Base-by-base conservation (phyloP, 441 rosid genomes). In the Gossypium schwendimanii region DNA sequence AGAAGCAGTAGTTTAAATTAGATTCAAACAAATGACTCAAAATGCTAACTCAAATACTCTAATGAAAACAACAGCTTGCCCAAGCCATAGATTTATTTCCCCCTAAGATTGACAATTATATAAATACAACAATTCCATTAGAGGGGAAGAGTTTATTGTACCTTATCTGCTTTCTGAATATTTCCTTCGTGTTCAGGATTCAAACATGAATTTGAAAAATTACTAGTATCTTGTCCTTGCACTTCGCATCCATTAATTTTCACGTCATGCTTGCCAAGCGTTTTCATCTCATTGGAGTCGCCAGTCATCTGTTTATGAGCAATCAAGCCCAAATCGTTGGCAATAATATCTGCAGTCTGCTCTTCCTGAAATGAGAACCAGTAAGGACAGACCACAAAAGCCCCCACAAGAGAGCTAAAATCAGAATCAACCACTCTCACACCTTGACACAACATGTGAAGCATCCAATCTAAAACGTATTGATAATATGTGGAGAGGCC, bases 321-420 rank as follows among this genome's bases (percentile, higher is more conserved):
- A 58, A 55, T 63, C 18, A 17, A 53, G 76, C 57, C 64, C 17
- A 73, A 53, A 47, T 64, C 76, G 26, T 76, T 36, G 61, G 71
- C 44, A 45, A 58, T 28, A 61, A 28, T 26, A 74, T 68, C 73
- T 68, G 41, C 61, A 68, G 49, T 61, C 83, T 77, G 80, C 66
- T 69, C 75, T 66, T 67, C 63, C 66, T 62, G 74, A 60, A 52
- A 52, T 41, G 53, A 76, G 64, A 49, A 72, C 52, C 63, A 61
- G 67, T 72, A 69, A 69, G 33, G 45, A 54, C 63, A 31, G 59
- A 57, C 60, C 47, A 26, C 44, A 33, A 49, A 8, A 53, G 39
- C 63, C 11, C 54, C 18, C 68, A 10, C 21, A 71, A 44, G 55
- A 3, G 54, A 49, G 28, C 15, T 59, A 17, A 10, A 24, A 52